Conservation (phyloP, 2,329 filamentous ascomycete species). For the Monilinia vaccinii-corymbosi region DNA sequence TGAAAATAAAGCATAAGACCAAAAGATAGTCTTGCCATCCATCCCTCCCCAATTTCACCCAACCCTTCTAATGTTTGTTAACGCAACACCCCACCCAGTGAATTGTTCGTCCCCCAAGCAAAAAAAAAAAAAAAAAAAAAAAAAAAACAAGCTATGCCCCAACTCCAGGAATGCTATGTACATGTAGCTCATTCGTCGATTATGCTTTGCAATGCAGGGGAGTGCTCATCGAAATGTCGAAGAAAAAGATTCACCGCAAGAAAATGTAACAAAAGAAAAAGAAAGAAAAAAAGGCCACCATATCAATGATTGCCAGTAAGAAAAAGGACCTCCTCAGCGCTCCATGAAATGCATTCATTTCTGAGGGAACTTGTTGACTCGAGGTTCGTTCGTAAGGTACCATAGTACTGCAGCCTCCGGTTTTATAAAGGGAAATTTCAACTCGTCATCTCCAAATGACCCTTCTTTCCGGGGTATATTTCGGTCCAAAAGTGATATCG, state of each 20-base stretch:
- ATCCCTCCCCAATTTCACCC: neutral
- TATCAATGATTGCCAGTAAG: neutral
- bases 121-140: neutral
- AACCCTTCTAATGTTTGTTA: constrained; percentile 1
- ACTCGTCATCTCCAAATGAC: neutral
- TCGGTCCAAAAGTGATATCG: neutral
- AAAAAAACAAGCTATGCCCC: neutral
- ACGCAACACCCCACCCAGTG: neutral
- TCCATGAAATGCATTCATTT: neutral
- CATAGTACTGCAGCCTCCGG: neutral
- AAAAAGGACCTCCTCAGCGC: neutral
- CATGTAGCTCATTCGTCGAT: constrained; percentile 5
- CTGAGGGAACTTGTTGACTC: neutral
- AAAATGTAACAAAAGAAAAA: neutral
- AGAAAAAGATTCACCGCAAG: neutral
- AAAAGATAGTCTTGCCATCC: neutral
- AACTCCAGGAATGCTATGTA: constrained; percentile 11
- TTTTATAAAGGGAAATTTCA: neutral
- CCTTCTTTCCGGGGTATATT: neutral
- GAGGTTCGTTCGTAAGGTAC: neutral
- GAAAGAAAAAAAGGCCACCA: neutral
- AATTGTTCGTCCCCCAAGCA: neutral
- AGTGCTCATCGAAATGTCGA: constrained; percentile 1
- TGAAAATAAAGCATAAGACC: neutral
- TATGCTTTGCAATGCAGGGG: neutral